Evolutionary conservation across 495 filamentous ascomycete species (phyloP).

Genomic region (Penicillium subrubescens): DNA sequence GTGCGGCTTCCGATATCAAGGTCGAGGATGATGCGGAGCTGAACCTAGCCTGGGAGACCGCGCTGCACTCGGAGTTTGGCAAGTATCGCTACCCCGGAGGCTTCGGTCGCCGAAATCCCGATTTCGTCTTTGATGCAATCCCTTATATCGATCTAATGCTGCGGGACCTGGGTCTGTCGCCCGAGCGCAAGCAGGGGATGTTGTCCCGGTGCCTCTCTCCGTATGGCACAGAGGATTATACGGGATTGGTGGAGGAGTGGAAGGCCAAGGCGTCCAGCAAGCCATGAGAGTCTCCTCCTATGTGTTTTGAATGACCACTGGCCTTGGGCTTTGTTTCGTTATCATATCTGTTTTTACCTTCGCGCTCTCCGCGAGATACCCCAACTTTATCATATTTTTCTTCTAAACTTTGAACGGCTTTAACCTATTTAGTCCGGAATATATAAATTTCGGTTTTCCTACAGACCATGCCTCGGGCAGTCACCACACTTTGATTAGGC

Average conservation of each 20-base stretch:
- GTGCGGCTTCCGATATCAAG: slow-evolving; percentile 19
- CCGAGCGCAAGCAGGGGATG: slow-evolving; percentile 44
- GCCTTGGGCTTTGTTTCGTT: not conserved
- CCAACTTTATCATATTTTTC: not conserved
- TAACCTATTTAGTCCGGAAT: not conserved
- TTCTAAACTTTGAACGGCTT: not conserved
- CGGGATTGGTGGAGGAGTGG: slow-evolving; percentile 61
- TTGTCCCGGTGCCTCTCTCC: slow-evolving; percentile 54
- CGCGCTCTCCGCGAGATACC: slow-evolving; percentile 9
- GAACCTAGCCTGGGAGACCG: slow-evolving; percentile 55
- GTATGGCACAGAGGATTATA: slow-evolving; percentile 64
- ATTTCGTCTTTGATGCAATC: slow-evolving; percentile 74
- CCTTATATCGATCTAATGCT: slow-evolving; percentile 78
- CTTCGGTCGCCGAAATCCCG: slow-evolving; percentile 63
- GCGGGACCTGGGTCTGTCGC: slow-evolving; percentile 61
- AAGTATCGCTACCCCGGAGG: slow-evolving; percentile 69
- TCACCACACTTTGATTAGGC: no score
- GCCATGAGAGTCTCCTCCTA: not conserved
- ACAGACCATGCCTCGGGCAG: no score
- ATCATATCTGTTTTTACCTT: not conserved
- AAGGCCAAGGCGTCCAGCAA: slow-evolving; percentile 18
- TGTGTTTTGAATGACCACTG: not conserved
- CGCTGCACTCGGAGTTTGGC: slow-evolving; percentile 67
- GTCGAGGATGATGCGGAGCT: slow-evolving; percentile 21
- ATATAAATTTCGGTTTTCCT: not conserved